phyloP scores from a whole-genome alignment of 306 rosid species.

The Pachyrhizus erosus region DNA sequence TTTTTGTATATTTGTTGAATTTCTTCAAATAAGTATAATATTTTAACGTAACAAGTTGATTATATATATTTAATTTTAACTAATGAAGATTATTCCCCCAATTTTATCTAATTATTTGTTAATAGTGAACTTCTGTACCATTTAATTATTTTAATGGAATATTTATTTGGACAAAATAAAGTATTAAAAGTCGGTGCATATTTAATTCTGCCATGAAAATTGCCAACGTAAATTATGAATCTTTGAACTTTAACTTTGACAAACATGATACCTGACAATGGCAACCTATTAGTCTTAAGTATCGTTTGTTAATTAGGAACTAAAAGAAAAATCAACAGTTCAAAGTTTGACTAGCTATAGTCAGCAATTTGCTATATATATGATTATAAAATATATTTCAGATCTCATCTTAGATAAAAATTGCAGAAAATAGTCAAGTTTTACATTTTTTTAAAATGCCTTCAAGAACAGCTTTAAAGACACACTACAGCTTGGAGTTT shows the following conservation, averaged over 20 bases:
- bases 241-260: conserved; percentile 9
- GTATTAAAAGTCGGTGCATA: conserved; percentile 12
- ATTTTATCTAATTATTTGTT: background rate
- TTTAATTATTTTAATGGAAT: background rate
- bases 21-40: background rate
- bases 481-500: background rate
- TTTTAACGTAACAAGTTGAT: background rate
- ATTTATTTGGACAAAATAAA: background rate
- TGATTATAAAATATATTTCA: background rate
- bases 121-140: background rate
- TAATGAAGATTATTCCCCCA: background rate
- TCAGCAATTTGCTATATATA: background rate
- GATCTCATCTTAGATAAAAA: conserved; percentile 12
- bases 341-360: conserved; percentile 17
- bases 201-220: background rate
- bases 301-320: background rate
- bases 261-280: background rate
- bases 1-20: no score
- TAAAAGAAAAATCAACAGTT: background rate
- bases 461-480: background rate
- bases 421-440: background rate
- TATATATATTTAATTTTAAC: background rate
- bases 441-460: background rate
- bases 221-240: background rate
- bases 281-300: background rate